A percentile compares a stretch with the other conserved stretches of the same genome.
phyloP scores from a whole-genome alignment of 257 asterid genomes.

The Plectranthus barbatus region DNA sequence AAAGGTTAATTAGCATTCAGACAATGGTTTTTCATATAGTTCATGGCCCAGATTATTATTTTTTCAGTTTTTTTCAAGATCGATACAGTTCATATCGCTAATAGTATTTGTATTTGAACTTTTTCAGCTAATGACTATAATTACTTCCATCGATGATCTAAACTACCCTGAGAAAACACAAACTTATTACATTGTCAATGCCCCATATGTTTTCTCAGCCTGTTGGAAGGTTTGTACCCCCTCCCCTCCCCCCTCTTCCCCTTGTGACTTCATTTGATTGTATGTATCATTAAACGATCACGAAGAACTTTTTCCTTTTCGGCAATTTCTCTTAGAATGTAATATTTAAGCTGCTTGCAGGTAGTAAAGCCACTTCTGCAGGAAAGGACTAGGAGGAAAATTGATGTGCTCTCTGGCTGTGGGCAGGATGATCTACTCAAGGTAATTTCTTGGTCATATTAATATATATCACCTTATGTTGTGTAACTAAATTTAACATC shows the following conservation, averaged over 20 bases:
- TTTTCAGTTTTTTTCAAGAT: not conserved
- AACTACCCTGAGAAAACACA: constrained; percentile 76
- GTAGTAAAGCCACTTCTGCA: constrained; percentile 62
- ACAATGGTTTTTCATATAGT: not conserved
- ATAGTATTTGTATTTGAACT: not conserved
- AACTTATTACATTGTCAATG: constrained; percentile 66
- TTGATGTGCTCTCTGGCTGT: constrained; percentile 47
- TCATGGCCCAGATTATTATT: not conserved
- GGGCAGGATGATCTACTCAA: constrained; percentile 54
- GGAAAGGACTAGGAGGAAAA: constrained; percentile 52
- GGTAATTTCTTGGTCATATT: constrained; percentile 30
- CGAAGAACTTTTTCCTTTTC: not conserved
- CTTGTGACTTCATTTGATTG: not conserved
- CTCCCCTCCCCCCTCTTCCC: not conserved
- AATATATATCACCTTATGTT: not conserved
- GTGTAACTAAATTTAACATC: not conserved
- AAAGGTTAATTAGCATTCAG: constrained; percentile 30
- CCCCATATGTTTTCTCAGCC: constrained; percentile 63
- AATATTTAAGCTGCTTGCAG: constrained; percentile 22
- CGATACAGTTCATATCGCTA: not conserved
- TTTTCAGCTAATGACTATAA: constrained; percentile 51
- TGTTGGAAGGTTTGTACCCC: constrained; percentile 71
- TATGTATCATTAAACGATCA: not conserved
- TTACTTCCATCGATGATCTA: constrained; percentile 61
- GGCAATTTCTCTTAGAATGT: too few relatives aligned